Conservation (phyloP, 139 green algal genomes). For the Tetraselmis chui region DNA sequence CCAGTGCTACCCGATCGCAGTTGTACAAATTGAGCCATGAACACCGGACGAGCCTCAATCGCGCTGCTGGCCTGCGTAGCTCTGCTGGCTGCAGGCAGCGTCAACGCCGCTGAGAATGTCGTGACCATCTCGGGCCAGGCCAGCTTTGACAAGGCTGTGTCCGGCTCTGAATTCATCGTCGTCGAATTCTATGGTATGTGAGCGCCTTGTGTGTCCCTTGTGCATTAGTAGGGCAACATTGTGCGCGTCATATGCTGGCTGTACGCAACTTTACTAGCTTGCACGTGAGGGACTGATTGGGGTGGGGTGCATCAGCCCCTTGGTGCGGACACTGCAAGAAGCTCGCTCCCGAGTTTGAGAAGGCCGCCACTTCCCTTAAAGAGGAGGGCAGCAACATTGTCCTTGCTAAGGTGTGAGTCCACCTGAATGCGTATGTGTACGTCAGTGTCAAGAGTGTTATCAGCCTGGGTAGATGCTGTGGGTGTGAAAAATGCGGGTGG, state of each 20-base stretch:
- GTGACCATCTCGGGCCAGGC: background rate
- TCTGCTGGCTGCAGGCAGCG: background rate
- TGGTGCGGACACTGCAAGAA: conserved; percentile 68
- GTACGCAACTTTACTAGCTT: too few species aligned
- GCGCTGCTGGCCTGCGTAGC: background rate
- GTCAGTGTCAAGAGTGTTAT: too few species aligned
- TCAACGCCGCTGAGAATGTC: background rate
- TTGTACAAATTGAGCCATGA: too few species aligned
- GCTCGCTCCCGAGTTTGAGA: conserved; percentile 41
- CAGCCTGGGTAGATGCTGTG: too few species aligned
- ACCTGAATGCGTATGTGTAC: too few species aligned
- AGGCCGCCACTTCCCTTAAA: conserved; percentile 35
- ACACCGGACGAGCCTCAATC: background rate
- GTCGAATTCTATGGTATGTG: conserved; percentile 51
- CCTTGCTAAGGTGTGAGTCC: conserved; percentile 13
- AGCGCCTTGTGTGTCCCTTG: too few species aligned
- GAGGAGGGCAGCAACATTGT: conserved; percentile 8
- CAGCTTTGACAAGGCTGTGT: conserved; percentile 16
- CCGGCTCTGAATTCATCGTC: conserved; percentile 19
- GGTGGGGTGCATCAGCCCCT: too few species aligned
- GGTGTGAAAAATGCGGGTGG: too few species aligned
- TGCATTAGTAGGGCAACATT: too few species aligned
- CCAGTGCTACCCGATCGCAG: too few species aligned
- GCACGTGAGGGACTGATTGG: too few species aligned
- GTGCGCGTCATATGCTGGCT: too few species aligned